phyloP scores from a whole-genome alignment of 352 stramenopile species.

The Albugo candida region DNA sequence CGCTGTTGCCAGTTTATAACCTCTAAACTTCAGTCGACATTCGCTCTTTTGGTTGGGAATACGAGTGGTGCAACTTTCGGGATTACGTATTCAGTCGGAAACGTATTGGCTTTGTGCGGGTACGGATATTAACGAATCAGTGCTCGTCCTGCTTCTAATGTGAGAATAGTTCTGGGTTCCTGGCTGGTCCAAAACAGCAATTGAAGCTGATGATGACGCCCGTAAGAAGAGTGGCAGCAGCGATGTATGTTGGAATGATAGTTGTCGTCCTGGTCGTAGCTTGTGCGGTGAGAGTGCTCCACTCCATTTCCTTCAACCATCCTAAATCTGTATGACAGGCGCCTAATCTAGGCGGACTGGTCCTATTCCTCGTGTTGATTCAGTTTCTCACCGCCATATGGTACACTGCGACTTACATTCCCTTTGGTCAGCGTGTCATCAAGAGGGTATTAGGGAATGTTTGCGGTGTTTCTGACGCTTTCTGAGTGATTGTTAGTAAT shows the following conservation, averaged over 20 bases:
- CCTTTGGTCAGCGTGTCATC: slow-evolving; percentile 68
- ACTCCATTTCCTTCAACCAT: not conserved
- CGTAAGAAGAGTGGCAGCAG: slow-evolving; percentile 39
- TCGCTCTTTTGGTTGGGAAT: slow-evolving; percentile 44
- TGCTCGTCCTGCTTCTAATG: not conserved
- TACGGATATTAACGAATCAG: slow-evolving; percentile 8
- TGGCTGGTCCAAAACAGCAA: slow-evolving; percentile 61
- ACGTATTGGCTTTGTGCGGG: slow-evolving; percentile 69
- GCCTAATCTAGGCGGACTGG: slow-evolving; percentile 41
- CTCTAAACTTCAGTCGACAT: slow-evolving; percentile 31
- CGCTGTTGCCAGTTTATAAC: not conserved
- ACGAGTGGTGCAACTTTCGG: slow-evolving; percentile 62
- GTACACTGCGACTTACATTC: slow-evolving; percentile 73
- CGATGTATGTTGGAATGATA: slow-evolving; percentile 68
- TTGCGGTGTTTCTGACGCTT: slow-evolving; percentile 14
- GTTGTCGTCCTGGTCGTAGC: slow-evolving; percentile 45
- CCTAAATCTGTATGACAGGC: slow-evolving; percentile 14
- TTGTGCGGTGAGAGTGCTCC: slow-evolving; percentile 20
- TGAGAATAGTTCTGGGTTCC: slow-evolving; percentile 39
- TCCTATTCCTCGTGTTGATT: slow-evolving; percentile 59
- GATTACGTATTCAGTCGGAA: slow-evolving; percentile 63
- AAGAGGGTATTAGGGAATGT: slow-evolving; percentile 38
- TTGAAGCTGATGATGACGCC: slow-evolving; percentile 79
- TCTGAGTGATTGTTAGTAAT: too few species aligned
- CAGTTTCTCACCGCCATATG: slow-evolving; percentile 57